A percentile compares a stretch with the other conserved stretches of the same genome.
These are phyloP conservation scores for Pharnaceum exiguum DNA, from an alignment of 148 eudicot species.

Conservation along the genomic window DNA sequence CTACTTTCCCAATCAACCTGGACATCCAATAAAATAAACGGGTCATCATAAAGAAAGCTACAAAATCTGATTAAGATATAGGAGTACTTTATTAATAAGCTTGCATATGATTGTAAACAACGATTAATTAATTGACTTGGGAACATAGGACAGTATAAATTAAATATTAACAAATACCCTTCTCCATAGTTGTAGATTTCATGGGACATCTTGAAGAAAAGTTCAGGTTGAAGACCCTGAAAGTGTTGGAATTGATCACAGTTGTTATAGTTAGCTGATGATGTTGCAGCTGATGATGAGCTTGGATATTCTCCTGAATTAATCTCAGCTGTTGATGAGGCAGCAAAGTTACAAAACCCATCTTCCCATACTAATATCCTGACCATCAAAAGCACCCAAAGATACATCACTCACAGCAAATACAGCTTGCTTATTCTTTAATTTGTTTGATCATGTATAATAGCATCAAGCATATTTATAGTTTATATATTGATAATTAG, in stretches of 20 bases:
- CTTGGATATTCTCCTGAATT: conserved; percentile 32
- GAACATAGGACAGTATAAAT: neutral
- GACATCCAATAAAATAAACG: neutral
- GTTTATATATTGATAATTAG: neutral
- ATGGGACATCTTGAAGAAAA: conserved; percentile 99
- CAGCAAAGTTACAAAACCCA: conserved; percentile 92
- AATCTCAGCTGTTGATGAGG: conserved; percentile 63
- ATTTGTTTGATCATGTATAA: no score
- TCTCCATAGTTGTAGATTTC: conserved; percentile 98
- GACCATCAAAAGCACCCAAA: neutral
- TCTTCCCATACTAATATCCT: conserved; percentile 99
- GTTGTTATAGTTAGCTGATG: conserved; percentile 29
- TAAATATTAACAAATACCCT: conserved; percentile 46
- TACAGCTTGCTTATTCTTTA: no score
- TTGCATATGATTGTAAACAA: neutral
- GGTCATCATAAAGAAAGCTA: no score
- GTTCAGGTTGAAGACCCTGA: conserved; percentile 91
- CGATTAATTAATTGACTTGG: neutral
- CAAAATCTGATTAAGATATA: no score
- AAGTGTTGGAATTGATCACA: conserved; percentile 47
- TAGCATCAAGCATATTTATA: neutral
- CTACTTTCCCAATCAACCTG: conserved; percentile 96
- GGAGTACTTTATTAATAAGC: neutral
- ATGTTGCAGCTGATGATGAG: conserved; percentile 30
- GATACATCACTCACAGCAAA: no score